Conservation (phyloP, 768 basidiomycete genomes). For the Grammothele lineata region DNA sequence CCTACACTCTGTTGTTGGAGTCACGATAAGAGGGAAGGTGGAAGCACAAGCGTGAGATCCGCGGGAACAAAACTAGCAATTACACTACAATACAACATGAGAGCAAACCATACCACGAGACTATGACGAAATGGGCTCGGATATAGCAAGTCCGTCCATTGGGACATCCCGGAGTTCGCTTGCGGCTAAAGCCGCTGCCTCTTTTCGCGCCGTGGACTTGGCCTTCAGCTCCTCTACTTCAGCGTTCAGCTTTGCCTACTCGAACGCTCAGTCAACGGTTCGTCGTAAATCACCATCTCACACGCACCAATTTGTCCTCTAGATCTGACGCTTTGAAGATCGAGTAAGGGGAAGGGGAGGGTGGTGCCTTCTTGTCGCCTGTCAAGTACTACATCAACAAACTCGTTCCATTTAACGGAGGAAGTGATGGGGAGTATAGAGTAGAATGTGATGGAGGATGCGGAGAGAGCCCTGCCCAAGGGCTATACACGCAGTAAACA, state of each 20-base stretch:
- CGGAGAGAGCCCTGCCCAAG: no score
- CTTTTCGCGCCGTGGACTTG: constrained; percentile 42
- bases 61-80: not conserved
- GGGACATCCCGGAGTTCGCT: constrained; percentile 13
- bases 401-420: not conserved
- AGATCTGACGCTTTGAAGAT: constrained; percentile 57
- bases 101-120: no score
- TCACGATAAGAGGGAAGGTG: no score
- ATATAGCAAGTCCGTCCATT: constrained; percentile 12
- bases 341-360: constrained; percentile 46
- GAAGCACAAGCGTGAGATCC: not conserved
- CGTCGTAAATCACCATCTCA: not conserved
- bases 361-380: constrained; percentile 42
- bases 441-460: no score
- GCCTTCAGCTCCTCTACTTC: constrained; percentile 56
- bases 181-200: constrained; percentile 15
- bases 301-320: constrained; percentile 49
- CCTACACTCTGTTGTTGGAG: no score
- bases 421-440: not conserved
- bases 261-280: not conserved
- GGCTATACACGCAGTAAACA: no score
- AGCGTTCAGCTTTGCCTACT: constrained; percentile 51
- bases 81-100: constrained; percentile 8
- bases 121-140: not conserved
- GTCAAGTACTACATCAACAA: not conserved